Percentiles rank a stretch among this genome's conserved stretches.
Conservation (phyloP, 2,329 filamentous ascomycete species). For the Trichophyton rubrum region DNA sequence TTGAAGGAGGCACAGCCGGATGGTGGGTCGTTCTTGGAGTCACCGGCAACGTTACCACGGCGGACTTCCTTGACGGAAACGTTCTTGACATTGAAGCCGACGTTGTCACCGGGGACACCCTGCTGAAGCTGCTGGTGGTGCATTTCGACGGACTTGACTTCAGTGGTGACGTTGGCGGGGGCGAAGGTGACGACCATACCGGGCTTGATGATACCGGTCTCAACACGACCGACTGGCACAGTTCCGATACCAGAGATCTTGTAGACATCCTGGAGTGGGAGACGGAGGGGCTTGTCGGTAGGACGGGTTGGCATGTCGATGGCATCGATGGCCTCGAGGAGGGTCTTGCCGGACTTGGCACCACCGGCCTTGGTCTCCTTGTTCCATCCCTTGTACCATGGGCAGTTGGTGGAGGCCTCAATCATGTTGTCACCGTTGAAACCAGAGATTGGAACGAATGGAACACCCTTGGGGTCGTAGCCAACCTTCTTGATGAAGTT, state of each 20-base stretch:
- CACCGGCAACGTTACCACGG: slow-evolving; percentile 98
- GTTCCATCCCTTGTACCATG: slow-evolving; percentile 99
- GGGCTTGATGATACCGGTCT: slow-evolving; percentile 91
- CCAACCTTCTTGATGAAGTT: slow-evolving; percentile 99
- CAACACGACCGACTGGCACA: slow-evolving; percentile 99
- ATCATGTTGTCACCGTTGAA: slow-evolving; percentile 99
- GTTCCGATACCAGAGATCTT: slow-evolving; percentile 99
- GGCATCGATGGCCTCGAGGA: slow-evolving; percentile 95
- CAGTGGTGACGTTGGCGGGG: slow-evolving; percentile 97
- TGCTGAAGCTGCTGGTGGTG: slow-evolving; percentile 97
- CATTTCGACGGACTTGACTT: slow-evolving; percentile 99
- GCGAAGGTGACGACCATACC: slow-evolving; percentile 89
- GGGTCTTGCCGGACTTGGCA: slow-evolving; percentile 82
- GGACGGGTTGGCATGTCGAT: slow-evolving; percentile 89
- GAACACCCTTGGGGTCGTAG: slow-evolving; percentile 98
- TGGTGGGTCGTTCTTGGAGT: slow-evolving; percentile 99
- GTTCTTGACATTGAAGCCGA: slow-evolving; percentile 99
- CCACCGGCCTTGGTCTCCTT: slow-evolving; percentile 78
- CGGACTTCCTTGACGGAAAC: slow-evolving; percentile 99
- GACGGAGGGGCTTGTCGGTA: slow-evolving; percentile 98
- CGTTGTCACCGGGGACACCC: slow-evolving; percentile 98
- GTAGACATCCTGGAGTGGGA: slow-evolving; percentile 99
- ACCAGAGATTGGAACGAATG: slow-evolving; percentile 99
- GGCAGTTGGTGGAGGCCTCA: slow-evolving; percentile 73
- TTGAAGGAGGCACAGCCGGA: slow-evolving; percentile 84